Conservation (phyloP, 2,329 filamentous ascomycete species). For the Dactylellina haptotyla region DNA sequence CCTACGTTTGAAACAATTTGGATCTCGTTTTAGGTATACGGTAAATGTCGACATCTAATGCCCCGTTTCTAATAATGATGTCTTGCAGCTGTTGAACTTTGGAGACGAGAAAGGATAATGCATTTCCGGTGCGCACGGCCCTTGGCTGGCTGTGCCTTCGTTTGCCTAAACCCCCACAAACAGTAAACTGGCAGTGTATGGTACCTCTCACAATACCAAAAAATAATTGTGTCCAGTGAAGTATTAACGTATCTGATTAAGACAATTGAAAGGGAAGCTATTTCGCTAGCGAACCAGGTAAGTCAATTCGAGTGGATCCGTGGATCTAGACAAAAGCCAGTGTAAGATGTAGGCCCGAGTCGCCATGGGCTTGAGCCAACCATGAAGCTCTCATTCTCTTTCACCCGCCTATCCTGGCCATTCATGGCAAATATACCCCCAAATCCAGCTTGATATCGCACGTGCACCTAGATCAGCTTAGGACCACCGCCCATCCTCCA, state of each 20-base stretch:
- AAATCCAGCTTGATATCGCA: conserved; percentile 18
- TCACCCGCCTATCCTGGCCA: conserved; percentile 6
- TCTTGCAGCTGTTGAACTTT: conserved; percentile 51
- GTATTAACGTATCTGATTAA: background rate
- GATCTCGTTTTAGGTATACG: conserved; percentile 29
- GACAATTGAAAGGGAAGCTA: conserved; percentile 8
- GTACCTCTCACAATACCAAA: no score
- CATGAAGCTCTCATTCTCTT: conserved; percentile 16
- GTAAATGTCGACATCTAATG: conserved; percentile 34
- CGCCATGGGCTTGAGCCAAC: background rate
- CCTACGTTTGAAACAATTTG: conserved; percentile 9
- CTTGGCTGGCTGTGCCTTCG: conserved; percentile 15
- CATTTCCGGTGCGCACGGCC: conserved; percentile 39
- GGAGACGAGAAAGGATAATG: conserved; percentile 44
- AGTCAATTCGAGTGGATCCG: background rate
- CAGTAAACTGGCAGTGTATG: no score
- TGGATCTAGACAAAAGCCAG: conserved; percentile 31
- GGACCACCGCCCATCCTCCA: no score
- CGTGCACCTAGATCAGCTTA: background rate
- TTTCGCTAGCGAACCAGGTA: no score
- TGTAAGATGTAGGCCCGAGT: background rate
- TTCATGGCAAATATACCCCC: conserved; percentile 15
- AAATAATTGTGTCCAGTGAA: no score
- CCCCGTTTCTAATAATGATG: conserved; percentile 41
- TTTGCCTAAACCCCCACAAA: background rate